Evolutionary conservation across 108 stramenopile genomes (phyloP).

Genomic region (Fragilaria crotonensis): DNA sequence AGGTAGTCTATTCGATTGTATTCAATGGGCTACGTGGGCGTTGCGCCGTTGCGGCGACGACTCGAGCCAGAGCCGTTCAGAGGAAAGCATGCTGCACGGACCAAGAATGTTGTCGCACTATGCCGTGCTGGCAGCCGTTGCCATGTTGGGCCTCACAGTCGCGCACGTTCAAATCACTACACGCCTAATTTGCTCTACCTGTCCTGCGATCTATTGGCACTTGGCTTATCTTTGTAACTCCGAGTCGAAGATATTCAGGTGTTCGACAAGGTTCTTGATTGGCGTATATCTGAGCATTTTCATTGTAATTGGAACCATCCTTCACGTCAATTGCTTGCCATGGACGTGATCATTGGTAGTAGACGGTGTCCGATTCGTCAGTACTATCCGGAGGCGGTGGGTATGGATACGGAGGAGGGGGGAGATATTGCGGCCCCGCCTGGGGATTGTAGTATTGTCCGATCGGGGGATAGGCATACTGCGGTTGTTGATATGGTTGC

Average conservation of each 20-base stretch:
- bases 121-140: slow-evolving; percentile 56
- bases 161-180: slow-evolving; percentile 87
- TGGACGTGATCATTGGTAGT: slow-evolving; percentile 51
- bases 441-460: too few species aligned
- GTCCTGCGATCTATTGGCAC: slow-evolving; percentile 76
- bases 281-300: slow-evolving; percentile 18
- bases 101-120: slow-evolving; percentile 50
- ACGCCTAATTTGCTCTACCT: slow-evolving; percentile 71
- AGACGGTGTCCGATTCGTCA: slow-evolving; percentile 30
- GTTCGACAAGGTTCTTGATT: slow-evolving; percentile 1
- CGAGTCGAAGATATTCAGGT: background rate
- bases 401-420: background rate
- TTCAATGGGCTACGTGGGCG: slow-evolving; percentile 22
- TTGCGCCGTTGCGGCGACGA: background rate
- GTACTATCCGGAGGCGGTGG: background rate
- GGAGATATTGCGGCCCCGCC: background rate
- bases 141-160: slow-evolving; percentile 46
- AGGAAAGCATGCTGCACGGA: slow-evolving; percentile 14
- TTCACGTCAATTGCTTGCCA: slow-evolving; percentile 78
- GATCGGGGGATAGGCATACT: too few species aligned
- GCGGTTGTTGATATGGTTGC: too few species aligned
- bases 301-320: slow-evolving; percentile 49
- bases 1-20: background rate
- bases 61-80: background rate
- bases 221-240: slow-evolving; percentile 14